These are phyloP conservation scores for Nannochloropsis gaditana DNA, from an alignment of 108 stramenopile species.

Conservation along the genomic window DNA sequence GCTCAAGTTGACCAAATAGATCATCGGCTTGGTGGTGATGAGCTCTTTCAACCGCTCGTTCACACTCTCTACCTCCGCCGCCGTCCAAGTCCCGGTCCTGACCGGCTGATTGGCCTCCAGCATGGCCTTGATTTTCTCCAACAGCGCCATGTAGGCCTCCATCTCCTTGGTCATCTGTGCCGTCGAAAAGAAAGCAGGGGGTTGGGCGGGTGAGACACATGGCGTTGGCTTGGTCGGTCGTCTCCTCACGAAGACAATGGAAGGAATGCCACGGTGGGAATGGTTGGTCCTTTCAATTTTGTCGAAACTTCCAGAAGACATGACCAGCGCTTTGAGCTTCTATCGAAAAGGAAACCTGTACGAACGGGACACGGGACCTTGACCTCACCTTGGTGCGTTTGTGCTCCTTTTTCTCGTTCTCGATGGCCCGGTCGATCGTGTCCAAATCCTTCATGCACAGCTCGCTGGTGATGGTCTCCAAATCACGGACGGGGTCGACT, in stretches of 20 bases:
- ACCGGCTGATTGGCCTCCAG: slow-evolving; percentile 33
- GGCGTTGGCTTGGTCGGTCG: too few species aligned
- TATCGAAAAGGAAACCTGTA: not conserved
- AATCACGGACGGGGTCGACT: slow-evolving; percentile 97
- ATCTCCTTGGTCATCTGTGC: not conserved
- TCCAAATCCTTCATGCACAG: slow-evolving; percentile 82
- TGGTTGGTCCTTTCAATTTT: not conserved
- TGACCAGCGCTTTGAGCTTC: not conserved
- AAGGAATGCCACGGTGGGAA: not conserved
- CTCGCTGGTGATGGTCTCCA: slow-evolving; percentile 95
- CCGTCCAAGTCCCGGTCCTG: slow-evolving; percentile 50
- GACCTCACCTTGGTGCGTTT: slow-evolving; percentile 36
- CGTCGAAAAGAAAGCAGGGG: not conserved
- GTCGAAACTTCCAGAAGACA: not conserved
- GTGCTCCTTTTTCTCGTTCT: slow-evolving; percentile 65
- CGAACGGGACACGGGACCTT: not conserved
- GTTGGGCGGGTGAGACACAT: too few species aligned
- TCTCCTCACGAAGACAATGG: not conserved
- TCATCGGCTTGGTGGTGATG: slow-evolving; percentile 90
- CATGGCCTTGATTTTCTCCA: slow-evolving; percentile 14
- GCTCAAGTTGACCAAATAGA: slow-evolving; percentile 92
- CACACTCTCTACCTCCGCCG: slow-evolving; percentile 50
- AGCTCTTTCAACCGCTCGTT: slow-evolving; percentile 54
- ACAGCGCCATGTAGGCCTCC: not conserved
- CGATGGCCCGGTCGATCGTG: slow-evolving; percentile 60